Evolutionary conservation across 169 alveolate genomes (phyloP).

Genomic region (Plasmodium inui): DNA sequence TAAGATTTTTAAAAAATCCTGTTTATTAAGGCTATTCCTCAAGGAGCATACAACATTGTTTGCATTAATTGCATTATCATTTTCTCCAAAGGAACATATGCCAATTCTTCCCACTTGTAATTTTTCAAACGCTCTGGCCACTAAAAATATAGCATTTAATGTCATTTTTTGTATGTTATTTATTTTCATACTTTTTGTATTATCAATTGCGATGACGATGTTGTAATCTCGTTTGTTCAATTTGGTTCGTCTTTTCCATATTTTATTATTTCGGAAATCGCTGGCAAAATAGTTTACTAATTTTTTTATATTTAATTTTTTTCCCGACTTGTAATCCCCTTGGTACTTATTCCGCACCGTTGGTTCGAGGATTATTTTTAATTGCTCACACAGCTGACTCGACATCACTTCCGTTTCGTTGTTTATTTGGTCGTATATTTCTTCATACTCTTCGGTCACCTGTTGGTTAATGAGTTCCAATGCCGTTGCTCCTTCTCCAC

Average conservation of each 20-base stretch:
- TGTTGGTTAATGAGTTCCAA: background rate
- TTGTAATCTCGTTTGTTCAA: conserved; percentile 97
- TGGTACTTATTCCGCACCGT: conserved; percentile 90
- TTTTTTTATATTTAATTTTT: conserved; percentile 95
- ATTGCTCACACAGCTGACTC: conserved; percentile 88
- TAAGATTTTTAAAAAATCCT: conserved; percentile 77
- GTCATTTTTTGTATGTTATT: conserved; percentile 92
- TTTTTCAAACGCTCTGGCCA: conserved; percentile 90
- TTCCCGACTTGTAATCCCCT: conserved; percentile 98
- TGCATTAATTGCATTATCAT: conserved; percentile 73
- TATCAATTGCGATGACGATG: conserved; percentile 96
- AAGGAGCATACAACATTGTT: conserved; percentile 70
- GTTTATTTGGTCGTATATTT: conserved; percentile 64
- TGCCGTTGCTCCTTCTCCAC: background rate
- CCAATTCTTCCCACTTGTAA: conserved; percentile 90
- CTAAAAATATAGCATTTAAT: conserved; percentile 87
- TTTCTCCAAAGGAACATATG: conserved; percentile 84
- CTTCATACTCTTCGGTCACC: conserved; percentile 37
- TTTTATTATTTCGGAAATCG: conserved; percentile 97
- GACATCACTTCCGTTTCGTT: conserved; percentile 79
- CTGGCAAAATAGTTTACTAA: conserved; percentile 98
- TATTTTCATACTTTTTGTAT: conserved; percentile 95
- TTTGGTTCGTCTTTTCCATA: conserved; percentile 98
- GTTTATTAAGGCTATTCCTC: conserved; percentile 59
- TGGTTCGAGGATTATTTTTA: conserved; percentile 94